phyloP scores from a whole-genome alignment of 805 yeast species.

The Starmerella sirachaensis region DNA sequence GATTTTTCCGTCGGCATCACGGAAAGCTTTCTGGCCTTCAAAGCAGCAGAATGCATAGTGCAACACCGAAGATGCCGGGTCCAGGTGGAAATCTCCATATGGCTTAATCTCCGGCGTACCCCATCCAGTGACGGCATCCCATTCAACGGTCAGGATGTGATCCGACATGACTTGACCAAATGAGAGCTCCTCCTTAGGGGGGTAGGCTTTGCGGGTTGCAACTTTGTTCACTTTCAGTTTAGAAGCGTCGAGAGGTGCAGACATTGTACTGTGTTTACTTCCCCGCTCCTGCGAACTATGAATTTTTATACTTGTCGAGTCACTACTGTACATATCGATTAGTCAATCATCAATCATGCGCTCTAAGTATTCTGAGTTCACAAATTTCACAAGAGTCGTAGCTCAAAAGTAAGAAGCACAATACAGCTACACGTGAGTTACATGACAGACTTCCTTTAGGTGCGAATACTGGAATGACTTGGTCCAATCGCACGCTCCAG shows the following conservation, averaged over 20 bases:
- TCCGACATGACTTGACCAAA: constrained; percentile 69
- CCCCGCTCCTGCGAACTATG: too few species aligned
- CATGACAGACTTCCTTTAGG: too few species aligned
- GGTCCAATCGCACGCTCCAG: too few species aligned
- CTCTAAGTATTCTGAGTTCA: too few species aligned
- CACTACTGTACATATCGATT: too few species aligned
- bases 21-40: constrained; percentile 92
- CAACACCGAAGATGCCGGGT: constrained; percentile 84
- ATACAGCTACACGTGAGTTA: too few species aligned
- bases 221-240: constrained; percentile 39
- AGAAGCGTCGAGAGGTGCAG: constrained; percentile 38
- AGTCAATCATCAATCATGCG: too few species aligned
- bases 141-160: constrained; percentile 79
- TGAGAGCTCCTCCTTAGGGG: constrained; percentile 49
- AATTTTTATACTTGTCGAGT: too few species aligned
- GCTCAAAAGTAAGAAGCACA: too few species aligned
- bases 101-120: constrained; percentile 79
- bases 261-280: constrained; percentile 3
- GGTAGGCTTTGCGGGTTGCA: constrained; percentile 39
- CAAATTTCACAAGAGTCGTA: too few species aligned
- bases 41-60: constrained; percentile 93
- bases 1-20: constrained; percentile 43
- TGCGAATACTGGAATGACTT: too few species aligned
- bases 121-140: constrained; percentile 77
- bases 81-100: constrained; percentile 60